Evolutionary conservation across 768 basidiomycete genomes (phyloP).

Genomic region (Peribolospora baueri): DNA sequence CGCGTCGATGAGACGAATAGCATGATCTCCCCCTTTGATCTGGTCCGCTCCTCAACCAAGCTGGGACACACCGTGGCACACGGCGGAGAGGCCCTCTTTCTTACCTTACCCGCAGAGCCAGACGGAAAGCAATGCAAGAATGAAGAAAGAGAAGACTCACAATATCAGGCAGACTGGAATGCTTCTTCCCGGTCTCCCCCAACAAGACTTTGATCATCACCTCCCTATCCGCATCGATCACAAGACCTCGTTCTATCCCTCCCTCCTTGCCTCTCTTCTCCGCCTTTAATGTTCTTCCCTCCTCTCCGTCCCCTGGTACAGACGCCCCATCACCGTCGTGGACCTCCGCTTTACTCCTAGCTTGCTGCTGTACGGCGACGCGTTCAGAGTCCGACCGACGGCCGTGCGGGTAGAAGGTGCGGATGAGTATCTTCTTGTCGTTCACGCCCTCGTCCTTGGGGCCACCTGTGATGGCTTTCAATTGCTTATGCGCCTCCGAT

Average conservation of each 20-base stretch:
- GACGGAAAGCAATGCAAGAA: no score
- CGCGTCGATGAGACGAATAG: no score
- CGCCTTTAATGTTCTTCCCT: not conserved
- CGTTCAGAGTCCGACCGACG: not conserved
- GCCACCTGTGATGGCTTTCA: no score
- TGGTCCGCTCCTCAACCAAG: no score
- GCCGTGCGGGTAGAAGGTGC: not conserved
- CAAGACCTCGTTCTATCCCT: slow-evolving; percentile 1
- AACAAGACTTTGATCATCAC: slow-evolving; percentile 2
- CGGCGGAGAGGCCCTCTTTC: no score
- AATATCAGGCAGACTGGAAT: slow-evolving; percentile 3
- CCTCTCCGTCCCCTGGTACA: not conserved
- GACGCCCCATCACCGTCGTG: not conserved
- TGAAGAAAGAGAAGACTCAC: not conserved
- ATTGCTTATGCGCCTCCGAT: no score
- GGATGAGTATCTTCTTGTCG: not conserved
- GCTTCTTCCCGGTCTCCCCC: slow-evolving; percentile 7
- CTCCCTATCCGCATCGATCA: slow-evolving; percentile 6
- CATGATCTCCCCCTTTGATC: no score
- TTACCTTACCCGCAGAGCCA: no score
- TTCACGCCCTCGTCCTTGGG: no score
- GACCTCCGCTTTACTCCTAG: not conserved
- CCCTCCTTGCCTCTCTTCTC: not conserved
- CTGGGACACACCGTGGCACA: no score
- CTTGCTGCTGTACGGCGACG: not conserved